Conservation (phyloP, 805 yeast genomes). For the Cyberlindnera euphorbiiphila region DNA sequence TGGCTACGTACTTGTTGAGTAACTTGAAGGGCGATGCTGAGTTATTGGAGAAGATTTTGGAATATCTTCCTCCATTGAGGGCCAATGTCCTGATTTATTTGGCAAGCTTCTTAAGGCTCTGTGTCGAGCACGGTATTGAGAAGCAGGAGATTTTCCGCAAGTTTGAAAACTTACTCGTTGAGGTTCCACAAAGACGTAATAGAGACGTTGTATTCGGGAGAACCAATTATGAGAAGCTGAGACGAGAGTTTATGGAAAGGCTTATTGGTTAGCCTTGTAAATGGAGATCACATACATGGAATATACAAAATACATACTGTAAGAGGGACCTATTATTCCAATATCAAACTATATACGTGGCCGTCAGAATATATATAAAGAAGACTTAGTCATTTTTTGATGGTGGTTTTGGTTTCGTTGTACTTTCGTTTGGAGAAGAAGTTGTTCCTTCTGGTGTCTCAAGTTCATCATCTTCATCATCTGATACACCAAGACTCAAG, state of each 20-base stretch:
- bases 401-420: conserved; percentile 4
- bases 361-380: too few relatives aligned
- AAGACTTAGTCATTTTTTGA: background rate
- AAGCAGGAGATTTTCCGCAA: conserved; percentile 20
- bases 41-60: conserved; percentile 33
- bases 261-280: conserved; percentile 27
- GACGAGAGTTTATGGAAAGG: conserved; percentile 30
- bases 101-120: conserved; percentile 35
- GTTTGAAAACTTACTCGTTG: conserved; percentile 32
- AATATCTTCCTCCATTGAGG: conserved; percentile 37
- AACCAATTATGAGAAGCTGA: conserved; percentile 28
- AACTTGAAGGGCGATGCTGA: conserved; percentile 26
- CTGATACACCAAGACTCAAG: conserved; percentile 21
- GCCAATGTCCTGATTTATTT: conserved; percentile 40
- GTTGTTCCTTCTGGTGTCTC: conserved; percentile 1
- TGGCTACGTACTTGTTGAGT: conserved; percentile 25
- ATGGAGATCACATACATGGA: too few relatives aligned
- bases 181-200: conserved; percentile 29
- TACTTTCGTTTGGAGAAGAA: background rate
- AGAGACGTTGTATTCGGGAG: conserved; percentile 25
- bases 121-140: conserved; percentile 26
- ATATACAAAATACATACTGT: too few relatives aligned
- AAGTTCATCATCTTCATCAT: conserved; percentile 16
- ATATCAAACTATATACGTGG: too few relatives aligned
- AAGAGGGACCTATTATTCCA: too few relatives aligned